A percentile compares a stretch with the other conserved stretches of the same genome.
Evolutionary conservation across 176 grass and related monocot genomes (phyloP).

Genomic region (Poa pratensis): DNA sequence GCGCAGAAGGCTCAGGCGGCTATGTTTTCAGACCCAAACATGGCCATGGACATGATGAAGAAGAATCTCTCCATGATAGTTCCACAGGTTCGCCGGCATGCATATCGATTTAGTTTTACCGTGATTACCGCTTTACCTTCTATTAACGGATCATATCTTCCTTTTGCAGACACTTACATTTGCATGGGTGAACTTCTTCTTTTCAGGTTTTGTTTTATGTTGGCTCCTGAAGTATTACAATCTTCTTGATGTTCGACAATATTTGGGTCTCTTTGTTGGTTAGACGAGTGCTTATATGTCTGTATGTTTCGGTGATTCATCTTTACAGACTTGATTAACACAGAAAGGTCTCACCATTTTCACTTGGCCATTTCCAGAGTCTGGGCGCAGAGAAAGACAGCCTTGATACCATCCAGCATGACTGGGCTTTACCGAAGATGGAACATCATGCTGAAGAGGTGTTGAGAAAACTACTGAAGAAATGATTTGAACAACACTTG

Average conservation of each 20-base stretch:
- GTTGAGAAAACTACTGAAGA: constrained; percentile 76
- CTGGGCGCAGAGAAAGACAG: constrained; percentile 92
- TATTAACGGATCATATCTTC: background rate
- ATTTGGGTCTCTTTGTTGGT: background rate
- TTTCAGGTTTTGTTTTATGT: constrained; percentile 43
- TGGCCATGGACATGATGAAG: constrained; percentile 99
- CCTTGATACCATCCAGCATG: constrained; percentile 95
- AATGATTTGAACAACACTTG: constrained; percentile 40
- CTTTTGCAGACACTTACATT: constrained; percentile 95
- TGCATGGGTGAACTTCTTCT: constrained; percentile 99
- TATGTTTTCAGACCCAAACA: constrained; percentile 99
- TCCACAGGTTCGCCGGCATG: constrained; percentile 61
- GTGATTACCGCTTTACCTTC: background rate
- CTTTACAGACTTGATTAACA: background rate
- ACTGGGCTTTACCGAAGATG: constrained; percentile 88
- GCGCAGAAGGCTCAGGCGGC: constrained; percentile 90
- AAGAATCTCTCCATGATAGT: constrained; percentile 99
- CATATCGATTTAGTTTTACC: background rate
- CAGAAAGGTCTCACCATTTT: constrained; percentile 21
- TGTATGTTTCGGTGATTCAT: background rate
- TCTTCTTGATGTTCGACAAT: constrained; percentile 1
- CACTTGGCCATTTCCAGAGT: constrained; percentile 55
- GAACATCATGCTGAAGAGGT: constrained; percentile 75
- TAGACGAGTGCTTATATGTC: background rate
- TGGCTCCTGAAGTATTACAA: background rate